Percentiles rank a stretch among this genome's conserved stretches.
These are phyloP conservation scores for Lycium ferocissimum DNA, from an alignment of 257 asterid species.

Conservation along the genomic window DNA sequence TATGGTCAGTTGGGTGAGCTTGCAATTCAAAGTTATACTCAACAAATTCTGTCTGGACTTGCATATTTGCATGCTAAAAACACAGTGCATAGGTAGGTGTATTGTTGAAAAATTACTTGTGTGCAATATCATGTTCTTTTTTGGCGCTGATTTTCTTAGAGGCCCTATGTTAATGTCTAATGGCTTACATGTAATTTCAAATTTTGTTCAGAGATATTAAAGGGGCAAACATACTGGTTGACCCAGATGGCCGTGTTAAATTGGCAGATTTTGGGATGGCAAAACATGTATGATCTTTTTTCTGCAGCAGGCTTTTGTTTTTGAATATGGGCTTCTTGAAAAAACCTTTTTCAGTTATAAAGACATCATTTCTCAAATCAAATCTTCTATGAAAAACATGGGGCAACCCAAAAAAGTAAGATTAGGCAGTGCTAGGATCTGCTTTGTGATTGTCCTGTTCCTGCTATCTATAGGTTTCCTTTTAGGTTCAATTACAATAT, in stretches of 20 bases:
- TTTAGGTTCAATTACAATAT: not conserved
- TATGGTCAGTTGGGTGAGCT: constrained; percentile 90
- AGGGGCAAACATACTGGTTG: constrained; percentile 98
- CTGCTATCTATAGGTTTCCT: not conserved
- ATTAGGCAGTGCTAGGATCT: not conserved
- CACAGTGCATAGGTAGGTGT: constrained; percentile 80
- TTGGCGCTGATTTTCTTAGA: not conserved
- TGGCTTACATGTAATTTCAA: not conserved
- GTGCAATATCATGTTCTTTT: constrained; percentile 15
- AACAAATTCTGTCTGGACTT: constrained; percentile 89
- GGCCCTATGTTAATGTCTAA: not conserved
- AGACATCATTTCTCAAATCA: not conserved
- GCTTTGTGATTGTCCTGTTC: not conserved
- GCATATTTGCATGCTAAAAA: constrained; percentile 84
- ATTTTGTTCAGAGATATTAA: constrained; percentile 78
- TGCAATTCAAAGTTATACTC: constrained; percentile 91
- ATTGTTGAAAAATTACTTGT: constrained; percentile 20
- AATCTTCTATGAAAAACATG: constrained; percentile 6
- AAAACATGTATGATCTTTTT: constrained; percentile 73
- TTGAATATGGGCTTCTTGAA: not conserved
- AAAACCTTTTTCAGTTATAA: not conserved
- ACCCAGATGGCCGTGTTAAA: constrained; percentile 90
- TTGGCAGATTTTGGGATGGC: constrained; percentile 99
- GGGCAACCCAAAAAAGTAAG: not conserved
- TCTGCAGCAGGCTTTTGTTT: not conserved